A percentile compares a stretch with the other conserved stretches of the same genome.
Conservation (phyloP, 805 yeast genomes). For the Grigorovia transvaalensis region DNA sequence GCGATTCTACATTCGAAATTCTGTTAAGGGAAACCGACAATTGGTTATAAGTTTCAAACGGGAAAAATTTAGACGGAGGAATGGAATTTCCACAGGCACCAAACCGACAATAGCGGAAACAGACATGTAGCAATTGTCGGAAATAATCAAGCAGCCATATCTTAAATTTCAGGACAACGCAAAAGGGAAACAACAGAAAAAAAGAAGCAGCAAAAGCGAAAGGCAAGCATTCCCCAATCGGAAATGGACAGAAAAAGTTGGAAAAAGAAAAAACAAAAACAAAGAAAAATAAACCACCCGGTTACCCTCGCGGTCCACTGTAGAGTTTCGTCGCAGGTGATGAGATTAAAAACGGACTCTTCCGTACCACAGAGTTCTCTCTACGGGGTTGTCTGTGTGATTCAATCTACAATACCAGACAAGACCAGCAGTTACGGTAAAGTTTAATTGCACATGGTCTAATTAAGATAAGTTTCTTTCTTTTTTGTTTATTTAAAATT, state of each 20-base stretch:
- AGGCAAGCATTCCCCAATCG: not conserved
- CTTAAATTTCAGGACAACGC: too few species aligned
- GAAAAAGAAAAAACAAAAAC: not conserved
- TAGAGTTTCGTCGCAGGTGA: not conserved
- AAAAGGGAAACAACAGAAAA: too few species aligned
- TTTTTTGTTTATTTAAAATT: not conserved
- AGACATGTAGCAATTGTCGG: too few species aligned
- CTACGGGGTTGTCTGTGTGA: not conserved
- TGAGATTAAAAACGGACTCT: not conserved
- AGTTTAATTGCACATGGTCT: not conserved
- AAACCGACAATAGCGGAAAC: too few species aligned
- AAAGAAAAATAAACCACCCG: not conserved
- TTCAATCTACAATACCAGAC: not conserved
- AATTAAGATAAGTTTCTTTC: not conserved
- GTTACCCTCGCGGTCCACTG: not conserved
- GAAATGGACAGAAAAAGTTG: not conserved
- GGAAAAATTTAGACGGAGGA: too few species aligned
- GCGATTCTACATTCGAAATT: not conserved
- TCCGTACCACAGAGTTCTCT: not conserved
- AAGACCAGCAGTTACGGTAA: not conserved
- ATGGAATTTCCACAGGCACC: too few species aligned
- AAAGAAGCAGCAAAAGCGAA: too few species aligned
- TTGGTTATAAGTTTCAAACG: too few species aligned
- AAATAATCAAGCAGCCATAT: too few species aligned
- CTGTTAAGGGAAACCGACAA: too few species aligned